Percentiles rank a stretch among this genome's conserved stretches.
These are phyloP conservation scores for Venturia nashicola DNA, from an alignment of 2,329 filamentous ascomycete species.

Conservation along the genomic window DNA sequence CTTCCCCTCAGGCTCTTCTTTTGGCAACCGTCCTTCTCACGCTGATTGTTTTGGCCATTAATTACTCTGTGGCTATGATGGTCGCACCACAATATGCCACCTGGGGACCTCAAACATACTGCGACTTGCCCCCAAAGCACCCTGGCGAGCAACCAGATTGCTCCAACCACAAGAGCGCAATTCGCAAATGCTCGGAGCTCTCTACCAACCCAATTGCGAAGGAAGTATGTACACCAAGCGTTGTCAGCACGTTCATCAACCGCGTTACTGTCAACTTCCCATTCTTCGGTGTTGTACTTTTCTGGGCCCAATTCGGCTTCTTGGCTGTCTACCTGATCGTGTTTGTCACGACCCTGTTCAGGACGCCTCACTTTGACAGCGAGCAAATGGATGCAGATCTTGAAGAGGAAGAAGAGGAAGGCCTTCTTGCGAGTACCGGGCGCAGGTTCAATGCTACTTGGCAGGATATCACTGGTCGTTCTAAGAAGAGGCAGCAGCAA, in stretches of 20 bases:
- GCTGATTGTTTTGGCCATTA: conserved; percentile 78
- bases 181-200: conserved; percentile 72
- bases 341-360: conserved; percentile 67
- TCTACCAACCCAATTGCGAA: conserved; percentile 58
- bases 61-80: conserved; percentile 85
- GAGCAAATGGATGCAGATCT: conserved; percentile 76
- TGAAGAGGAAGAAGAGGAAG: conserved; percentile 87
- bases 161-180: conserved; percentile 52
- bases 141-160: conserved; percentile 65
- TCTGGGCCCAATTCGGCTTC: conserved; percentile 94
- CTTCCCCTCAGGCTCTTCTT: conserved; percentile 80
- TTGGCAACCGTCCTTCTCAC: conserved; percentile 85
- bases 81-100: conserved; percentile 93
- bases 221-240: conserved; percentile 77
- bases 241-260: conserved; percentile 88
- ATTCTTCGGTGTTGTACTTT: conserved; percentile 83
- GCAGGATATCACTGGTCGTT: conserved; percentile 67
- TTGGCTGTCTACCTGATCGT: conserved; percentile 69
- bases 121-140: conserved; percentile 54
- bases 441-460: conserved; percentile 75
- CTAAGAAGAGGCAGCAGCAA: conserved; percentile 15
- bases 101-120: conserved; percentile 91
- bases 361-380: conserved; percentile 64
- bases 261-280: conserved; percentile 88
- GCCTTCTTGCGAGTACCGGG: conserved; percentile 71